phyloP scores from a whole-genome alignment of 164 flowering plant species.

The Tetrastigma voinierianum region DNA sequence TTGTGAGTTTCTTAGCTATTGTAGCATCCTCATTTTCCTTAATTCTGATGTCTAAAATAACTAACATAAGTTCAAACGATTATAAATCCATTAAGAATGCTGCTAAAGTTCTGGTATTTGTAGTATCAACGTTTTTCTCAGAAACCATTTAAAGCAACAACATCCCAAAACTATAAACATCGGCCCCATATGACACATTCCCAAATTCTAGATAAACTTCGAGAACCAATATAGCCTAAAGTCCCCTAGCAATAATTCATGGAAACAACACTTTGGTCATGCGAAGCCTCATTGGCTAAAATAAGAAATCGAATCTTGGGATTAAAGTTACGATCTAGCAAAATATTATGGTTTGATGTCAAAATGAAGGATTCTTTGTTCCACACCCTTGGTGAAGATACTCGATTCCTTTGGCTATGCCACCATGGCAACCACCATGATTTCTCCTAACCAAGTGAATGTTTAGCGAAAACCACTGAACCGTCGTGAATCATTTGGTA shows the following conservation, averaged over 20 bases:
- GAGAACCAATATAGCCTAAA: constrained; percentile 24
- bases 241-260: constrained; percentile 26
- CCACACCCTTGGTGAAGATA: constrained; percentile 32
- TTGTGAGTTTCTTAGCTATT: constrained; percentile 25
- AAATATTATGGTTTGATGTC: too few relatives aligned
- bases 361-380: constrained; percentile 30
- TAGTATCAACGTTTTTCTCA: not conserved
- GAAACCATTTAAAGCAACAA: constrained; percentile 17
- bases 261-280: constrained; percentile 18
- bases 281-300: constrained; percentile 24
- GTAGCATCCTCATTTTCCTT: constrained; percentile 18
- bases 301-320: constrained; percentile 30
- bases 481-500: constrained; percentile 28
- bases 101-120: constrained; percentile 3
- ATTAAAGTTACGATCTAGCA: constrained; percentile 13
- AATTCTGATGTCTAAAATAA: constrained; percentile 1
- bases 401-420: constrained; percentile 30
- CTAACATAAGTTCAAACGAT: constrained; percentile 21
- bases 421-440: constrained; percentile 23
- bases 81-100: constrained; percentile 32
- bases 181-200: constrained; percentile 15
- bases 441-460: constrained; percentile 20
- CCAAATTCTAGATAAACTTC: constrained; percentile 24
- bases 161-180: constrained; percentile 34
- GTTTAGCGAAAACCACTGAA: constrained; percentile 7